A percentile compares a stretch with the other conserved stretches of the same genome.
phyloP scores from a whole-genome alignment of 805 yeast genomes.

The Candida krabiensis region DNA sequence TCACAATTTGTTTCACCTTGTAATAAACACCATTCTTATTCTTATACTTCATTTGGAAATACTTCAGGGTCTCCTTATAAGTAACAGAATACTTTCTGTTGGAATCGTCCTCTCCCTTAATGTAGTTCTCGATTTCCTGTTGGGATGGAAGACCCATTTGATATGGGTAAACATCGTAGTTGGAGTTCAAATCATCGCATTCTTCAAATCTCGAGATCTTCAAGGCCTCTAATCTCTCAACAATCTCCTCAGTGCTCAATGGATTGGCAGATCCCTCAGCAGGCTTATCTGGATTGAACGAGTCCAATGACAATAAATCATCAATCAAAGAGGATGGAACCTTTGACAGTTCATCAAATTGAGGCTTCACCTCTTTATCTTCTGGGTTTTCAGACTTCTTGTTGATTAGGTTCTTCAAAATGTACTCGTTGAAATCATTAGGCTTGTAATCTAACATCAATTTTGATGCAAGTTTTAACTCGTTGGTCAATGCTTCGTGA shows the following conservation, averaged over 20 bases:
- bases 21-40: constrained; percentile 60
- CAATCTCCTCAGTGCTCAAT: constrained; percentile 17
- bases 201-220: constrained; percentile 40
- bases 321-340: constrained; percentile 63
- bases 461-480: constrained; percentile 74
- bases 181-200: constrained; percentile 34
- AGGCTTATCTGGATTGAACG: constrained; percentile 25
- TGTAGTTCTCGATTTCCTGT: constrained; percentile 58
- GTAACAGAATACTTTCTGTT: constrained; percentile 68
- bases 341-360: constrained; percentile 55
- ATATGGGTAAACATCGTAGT: constrained; percentile 50
- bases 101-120: constrained; percentile 69
- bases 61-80: constrained; percentile 61
- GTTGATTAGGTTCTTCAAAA: constrained; percentile 51
- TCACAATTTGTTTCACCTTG: constrained; percentile 61
- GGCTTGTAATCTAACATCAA: constrained; percentile 55
- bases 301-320: constrained; percentile 38
- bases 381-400: constrained; percentile 34
- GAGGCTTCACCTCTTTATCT: constrained; percentile 24
- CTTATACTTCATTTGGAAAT: constrained; percentile 52
- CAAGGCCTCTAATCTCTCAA: constrained; percentile 31
- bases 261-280: constrained; percentile 6
- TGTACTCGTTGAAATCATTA: constrained; percentile 51
- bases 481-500: constrained; percentile 66
- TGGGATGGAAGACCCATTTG: constrained; percentile 79